Conservation (phyloP, 169 alveolate genomes). For the Plasmodium cynomolgi region DNA sequence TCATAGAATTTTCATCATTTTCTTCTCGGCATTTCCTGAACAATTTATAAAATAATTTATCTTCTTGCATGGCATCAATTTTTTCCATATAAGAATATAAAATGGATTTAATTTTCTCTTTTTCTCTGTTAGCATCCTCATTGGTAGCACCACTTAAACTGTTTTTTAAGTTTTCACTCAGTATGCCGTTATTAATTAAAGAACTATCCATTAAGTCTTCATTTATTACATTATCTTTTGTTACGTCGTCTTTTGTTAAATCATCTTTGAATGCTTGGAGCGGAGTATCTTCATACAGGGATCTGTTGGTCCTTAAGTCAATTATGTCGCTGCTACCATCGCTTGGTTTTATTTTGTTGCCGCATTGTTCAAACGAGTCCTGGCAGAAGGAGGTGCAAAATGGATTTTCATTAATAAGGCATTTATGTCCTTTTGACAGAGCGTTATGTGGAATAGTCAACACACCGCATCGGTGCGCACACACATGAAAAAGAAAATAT, state of each 20-base stretch:
- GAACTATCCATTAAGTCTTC: neutral
- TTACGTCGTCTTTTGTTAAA: neutral
- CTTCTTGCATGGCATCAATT: constrained; percentile 4
- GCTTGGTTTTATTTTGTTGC: neutral
- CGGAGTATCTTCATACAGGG: neutral
- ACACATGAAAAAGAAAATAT: neutral
- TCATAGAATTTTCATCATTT: constrained; percentile 8
- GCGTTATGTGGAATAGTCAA: neutral
- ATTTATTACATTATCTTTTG: neutral
- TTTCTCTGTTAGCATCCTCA: constrained; percentile 1
- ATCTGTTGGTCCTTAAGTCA: neutral
- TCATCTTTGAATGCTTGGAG: constrained; percentile 2
- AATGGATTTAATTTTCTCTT: constrained; percentile 22
- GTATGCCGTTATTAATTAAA: neutral
- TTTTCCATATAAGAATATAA: constrained; percentile 27
- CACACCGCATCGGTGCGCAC: neutral
- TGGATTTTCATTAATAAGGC: neutral
- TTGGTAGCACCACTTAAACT: neutral
- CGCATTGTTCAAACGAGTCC: neutral
- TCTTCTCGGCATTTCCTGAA: constrained; percentile 31
- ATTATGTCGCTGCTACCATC: neutral
- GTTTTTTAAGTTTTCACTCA: neutral
- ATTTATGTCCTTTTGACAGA: neutral
- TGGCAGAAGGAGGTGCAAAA: neutral
- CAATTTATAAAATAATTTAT: neutral